Base-by-base conservation (phyloP, 2,329 filamentous ascomycete genomes). In the Fusarium sp. region DNA sequence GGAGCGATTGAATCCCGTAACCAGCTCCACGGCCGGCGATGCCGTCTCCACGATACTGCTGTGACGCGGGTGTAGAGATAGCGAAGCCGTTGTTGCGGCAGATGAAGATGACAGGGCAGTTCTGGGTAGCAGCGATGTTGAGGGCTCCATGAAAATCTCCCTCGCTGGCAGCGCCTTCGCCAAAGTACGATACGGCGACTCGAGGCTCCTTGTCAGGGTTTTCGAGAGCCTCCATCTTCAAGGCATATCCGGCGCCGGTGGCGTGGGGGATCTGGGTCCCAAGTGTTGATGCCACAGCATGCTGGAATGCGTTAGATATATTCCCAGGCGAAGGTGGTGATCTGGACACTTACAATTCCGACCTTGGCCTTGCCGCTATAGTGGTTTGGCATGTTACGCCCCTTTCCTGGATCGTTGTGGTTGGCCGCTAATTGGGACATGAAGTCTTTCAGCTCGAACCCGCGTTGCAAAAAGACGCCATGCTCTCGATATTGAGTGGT, bases 371-470 rank as follows among this genome's bases (percentile, higher is more conserved):
- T 93, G n/a, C 94, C 94, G 5, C 34, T 68, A 77, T 97, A 98
- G 79, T 98, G 94, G 15, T 97, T 92, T 1, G 94, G 94, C 94
- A 97, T 97, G 77, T 97, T 97, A 60, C 94, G 88, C 2, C 94
- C 94, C 52, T 86, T 87, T 1, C 94, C 94, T 1, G 85, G 79
- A 74, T 98, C 94, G 68, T 93, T 89, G 48, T 83, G 86, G 76
- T 96, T 97, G 16, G 94, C 89, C 81, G 97, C 97, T 7, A 97
- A 82, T 78, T 98, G 94, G 77, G 88, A 92, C 94, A 97, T 97
- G 75, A 97, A 97, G 68, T 97, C 90, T 46, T 90, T 88, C 54
- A 95, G 83, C 0, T 88, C 91, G 78, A 94, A 97, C 7, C 94
- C 94, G n/a, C 94, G 89, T 78, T 97, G 92, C 68, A 92, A 87